Evolutionary conservation across 768 basidiomycete genomes (phyloP), one percentile per base, ranked within the genome.

Genomic region (Leccinum uliginosum): DNA sequence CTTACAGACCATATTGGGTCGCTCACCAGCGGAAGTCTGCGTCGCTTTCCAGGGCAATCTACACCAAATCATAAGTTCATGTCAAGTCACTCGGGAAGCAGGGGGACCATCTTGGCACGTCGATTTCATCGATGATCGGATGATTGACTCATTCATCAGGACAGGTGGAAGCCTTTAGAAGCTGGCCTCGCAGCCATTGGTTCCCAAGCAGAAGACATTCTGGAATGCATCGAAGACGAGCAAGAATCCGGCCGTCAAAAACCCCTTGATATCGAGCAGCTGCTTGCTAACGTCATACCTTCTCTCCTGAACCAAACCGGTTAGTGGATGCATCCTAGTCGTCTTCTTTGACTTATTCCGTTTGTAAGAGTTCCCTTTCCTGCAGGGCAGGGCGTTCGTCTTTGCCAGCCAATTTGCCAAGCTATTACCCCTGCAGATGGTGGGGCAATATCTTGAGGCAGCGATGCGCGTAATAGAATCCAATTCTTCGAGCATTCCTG

Each of bases 381-480:
- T 99, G 27, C 96, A 98, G 73, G 97, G 96, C 11, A 82, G 97
- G 58, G 91, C 86, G 0, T 97, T 98, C 58, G 91, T 98, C 46
- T 95, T 98, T 62, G 93, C 94, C 3, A 93, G 92, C 66, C 88
- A 93, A 65, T 98, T 85, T 66, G 81, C 90, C 1, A 83, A 84
- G 61, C 72, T 88, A 10, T 77, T 98, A 5, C 88, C 93, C 0
- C 63, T 80, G 12, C 78, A 84, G 55, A 78, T 94, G 49, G 86
- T 91, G 1, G 83, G 83, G 1, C 91, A 94, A 65, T 98, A 98
- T 67, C 77, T 98, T 32, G 85, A 89, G 23, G 92, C 92, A 4
- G 89, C 94, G 0, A 78, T 97, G 29, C 84, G 87, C 52, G 93
- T 91, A 9, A 80, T 99, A 9, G 92, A 95, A 71, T 81, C 85